Evolutionary conservation across 2,329 filamentous ascomycete genomes (phyloP), one percentile per base, ranked within the genome.

Genomic region (Botryotinia calthae): DNA sequence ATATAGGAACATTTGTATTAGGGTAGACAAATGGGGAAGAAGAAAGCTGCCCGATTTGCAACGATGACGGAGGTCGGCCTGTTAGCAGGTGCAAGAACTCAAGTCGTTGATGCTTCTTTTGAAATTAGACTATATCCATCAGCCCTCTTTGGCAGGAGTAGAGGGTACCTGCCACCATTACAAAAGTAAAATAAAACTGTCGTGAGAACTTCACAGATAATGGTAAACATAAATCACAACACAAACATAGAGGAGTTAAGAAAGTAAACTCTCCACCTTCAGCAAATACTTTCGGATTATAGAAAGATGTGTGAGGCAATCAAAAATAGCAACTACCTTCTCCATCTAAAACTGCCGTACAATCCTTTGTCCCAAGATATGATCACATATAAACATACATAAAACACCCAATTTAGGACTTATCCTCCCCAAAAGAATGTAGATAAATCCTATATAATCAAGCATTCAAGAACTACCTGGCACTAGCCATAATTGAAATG

Each of bases 101-200:
- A 44, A 56, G 51, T 44, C 48, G 34, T 56, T n/a, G 34, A 68
- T 68, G 37, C 65, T 68, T 56, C 48, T 68, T 44, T 56, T 10
- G 18, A 20, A 56, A 44, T 20, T 44, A 25, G n/a, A 56, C n/a
- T 16, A 10, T n/a, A 44, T 42, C 25, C 37, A 28, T 42, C 14
- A 14, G 5, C n/a, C 48, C 4, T 68, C 25, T 42, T 42, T 56
- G n/a, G 65, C 48, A 68, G 25, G 8, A 37, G 8, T 9, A 9
- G 37, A 37, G 37, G 37, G 37, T 37, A 9, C 7, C 7, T 8
- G 37, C 37, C 37, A 37, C 37, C 37, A 37, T 37, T 37, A 37
- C 37, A 37, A 37, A 37, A 37, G 37, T 37, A 37, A 37, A 37
- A 37, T 37, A 37, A 37, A 8, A 37, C 8, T 37, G 37, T 9